phyloP scores from a whole-genome alignment of 108 stramenopile species.

The Cyclotella sp. region DNA sequence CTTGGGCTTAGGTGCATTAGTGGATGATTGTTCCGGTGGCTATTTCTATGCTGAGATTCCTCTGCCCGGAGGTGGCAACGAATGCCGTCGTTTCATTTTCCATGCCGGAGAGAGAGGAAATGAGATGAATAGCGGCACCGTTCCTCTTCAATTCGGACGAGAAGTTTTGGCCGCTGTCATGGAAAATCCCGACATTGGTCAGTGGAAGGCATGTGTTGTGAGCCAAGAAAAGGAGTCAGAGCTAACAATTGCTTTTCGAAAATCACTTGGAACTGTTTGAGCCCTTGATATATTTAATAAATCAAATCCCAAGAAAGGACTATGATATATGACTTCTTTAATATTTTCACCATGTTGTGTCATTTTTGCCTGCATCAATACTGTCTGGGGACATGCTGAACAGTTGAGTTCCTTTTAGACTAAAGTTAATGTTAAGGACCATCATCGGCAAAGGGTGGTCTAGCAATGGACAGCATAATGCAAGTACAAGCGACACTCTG shows the following conservation, averaged over 20 bases:
- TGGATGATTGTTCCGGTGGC: slow-evolving; percentile 51
- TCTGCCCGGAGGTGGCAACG: slow-evolving; percentile 33
- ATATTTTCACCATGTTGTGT: too few species aligned
- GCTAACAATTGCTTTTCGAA: slow-evolving; percentile 61
- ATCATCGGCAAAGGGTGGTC: too few species aligned
- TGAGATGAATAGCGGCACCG: slow-evolving; percentile 15
- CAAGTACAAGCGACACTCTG: too few species aligned
- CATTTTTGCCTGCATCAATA: too few species aligned
- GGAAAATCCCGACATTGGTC: slow-evolving; percentile 67
- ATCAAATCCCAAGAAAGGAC: too few species aligned
- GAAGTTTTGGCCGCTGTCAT: slow-evolving; percentile 84
- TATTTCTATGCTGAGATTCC: slow-evolving; percentile 76
- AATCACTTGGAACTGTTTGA: slow-evolving; percentile 46
- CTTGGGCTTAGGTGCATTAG: slow-evolving; percentile 60
- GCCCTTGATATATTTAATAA: background rate
- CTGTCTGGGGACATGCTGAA: too few species aligned
- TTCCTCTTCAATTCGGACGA: slow-evolving; percentile 90
- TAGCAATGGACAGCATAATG: too few species aligned
- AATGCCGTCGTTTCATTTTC: slow-evolving; percentile 61
- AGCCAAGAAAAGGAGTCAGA: slow-evolving; percentile 76
- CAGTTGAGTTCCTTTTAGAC: too few species aligned
- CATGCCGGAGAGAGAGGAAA: slow-evolving; percentile 41
- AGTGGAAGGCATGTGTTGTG: slow-evolving; percentile 89
- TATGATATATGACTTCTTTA: too few species aligned
- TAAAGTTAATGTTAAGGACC: too few species aligned